Base-by-base conservation (phyloP, 257 asterid genomes). In the Nicotiana obtusifolia region DNA sequence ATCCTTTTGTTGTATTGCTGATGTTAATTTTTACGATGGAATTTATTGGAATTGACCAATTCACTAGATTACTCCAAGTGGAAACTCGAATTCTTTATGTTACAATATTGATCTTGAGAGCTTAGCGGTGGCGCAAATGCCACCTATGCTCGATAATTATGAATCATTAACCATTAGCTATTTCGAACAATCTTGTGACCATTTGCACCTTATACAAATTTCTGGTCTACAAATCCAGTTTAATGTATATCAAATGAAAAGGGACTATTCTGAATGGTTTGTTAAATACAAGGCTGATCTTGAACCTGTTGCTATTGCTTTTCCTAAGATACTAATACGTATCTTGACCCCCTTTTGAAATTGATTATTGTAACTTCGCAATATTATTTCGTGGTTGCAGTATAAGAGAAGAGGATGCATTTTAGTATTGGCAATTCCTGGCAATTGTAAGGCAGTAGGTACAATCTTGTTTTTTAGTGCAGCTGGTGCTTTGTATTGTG, bases 201-300 rank as follows among this genome's bases (percentile, higher is more conserved):
- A 82, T 78, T 68, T 84, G 66, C 86, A 88, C 44, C 66, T 79
- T 6, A 41, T 79, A 13, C 80, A 75, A 14, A 41, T 26, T 2
- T 35, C 16, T 20, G 13, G 8, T 31, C 62, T 19, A 9, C 19
- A 16, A 4, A 20, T 65, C 19, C 41, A 11, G 31, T 77, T 88
- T 71, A 17, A 67, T 61, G 81, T 88, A 4, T 64, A 80, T 41
- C 89, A 85, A 59, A 56, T 83, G 90, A 80, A 71, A 69, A 83
- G 73, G 33, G 87, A 85, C 49, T 57, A 61, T 15, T 85, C 85
- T 1, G 87, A 82, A 31, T 88, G 88, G 91, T 82, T 85, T 65
- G 81, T 80, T 11, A 86, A 85, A 76, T 88, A 83, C 71, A 15
- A 35, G n/a, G 87, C 84, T 84, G 88, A 88, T 83, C 81, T 86